phyloP scores from a whole-genome alignment of 805 yeast genomes.

The Metschnikowia gelsemii region DNA sequence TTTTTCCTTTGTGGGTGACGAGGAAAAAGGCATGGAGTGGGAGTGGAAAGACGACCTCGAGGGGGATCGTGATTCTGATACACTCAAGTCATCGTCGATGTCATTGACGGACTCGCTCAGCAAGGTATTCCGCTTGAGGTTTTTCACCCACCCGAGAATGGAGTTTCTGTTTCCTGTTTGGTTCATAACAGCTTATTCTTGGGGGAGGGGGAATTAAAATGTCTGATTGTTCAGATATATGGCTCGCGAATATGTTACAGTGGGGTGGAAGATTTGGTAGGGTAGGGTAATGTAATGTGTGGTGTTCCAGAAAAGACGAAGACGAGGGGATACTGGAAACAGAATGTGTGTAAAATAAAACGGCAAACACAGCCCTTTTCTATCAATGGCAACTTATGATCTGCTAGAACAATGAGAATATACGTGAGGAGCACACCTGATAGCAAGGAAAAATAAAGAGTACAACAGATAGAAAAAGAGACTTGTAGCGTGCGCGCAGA shows the following conservation, averaged over 20 bases:
- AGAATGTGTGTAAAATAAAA: no score
- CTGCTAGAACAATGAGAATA: neutral
- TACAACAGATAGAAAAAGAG: constrained; percentile 2
- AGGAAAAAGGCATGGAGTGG: constrained; percentile 14
- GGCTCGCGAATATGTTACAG: constrained; percentile 1
- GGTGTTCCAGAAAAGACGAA: no score
- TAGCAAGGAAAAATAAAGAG: constrained; percentile 4
- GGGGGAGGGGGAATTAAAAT: neutral
- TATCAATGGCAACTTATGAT: no score
- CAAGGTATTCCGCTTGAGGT: constrained; percentile 37
- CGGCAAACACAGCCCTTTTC: no score
- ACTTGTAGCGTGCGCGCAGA: constrained; percentile 8
- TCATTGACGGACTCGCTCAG: constrained; percentile 43
- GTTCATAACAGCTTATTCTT: constrained; percentile 26
- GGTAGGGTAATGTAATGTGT: no score
- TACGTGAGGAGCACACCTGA: neutral
- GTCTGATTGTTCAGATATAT: neutral
- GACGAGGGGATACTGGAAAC: no score
- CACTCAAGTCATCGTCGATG: constrained; percentile 22
- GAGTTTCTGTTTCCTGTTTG: constrained; percentile 42
- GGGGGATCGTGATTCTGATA: constrained; percentile 23
- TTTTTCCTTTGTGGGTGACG: constrained; percentile 13
- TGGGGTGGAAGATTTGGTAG: no score
- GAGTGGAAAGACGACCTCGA: constrained; percentile 17
- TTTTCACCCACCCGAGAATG: constrained; percentile 47